Evolutionary conservation across 2,329 filamentous ascomycete species (phyloP), one percentile per base, ranked within the genome.

Genomic region (Alternaria gansuensis): DNA sequence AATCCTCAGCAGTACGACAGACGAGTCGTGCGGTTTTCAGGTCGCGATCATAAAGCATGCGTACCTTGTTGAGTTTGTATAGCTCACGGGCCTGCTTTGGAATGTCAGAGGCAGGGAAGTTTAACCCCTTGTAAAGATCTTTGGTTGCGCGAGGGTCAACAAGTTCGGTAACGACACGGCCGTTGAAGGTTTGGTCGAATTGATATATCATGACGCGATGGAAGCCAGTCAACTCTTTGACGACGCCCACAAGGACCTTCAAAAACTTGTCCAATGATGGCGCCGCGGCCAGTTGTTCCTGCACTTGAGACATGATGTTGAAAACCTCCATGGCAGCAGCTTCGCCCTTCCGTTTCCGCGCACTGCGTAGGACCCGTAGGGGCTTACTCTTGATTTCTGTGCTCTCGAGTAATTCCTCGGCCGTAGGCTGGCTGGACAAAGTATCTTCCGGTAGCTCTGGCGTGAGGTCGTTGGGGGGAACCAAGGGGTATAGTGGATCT

Each of bases 141-240:
- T 89, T 88, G 0, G 92, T 94, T 31, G 89, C 87, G 17, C 86
- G 82, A 1, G 91, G 90, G 73, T 97, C 91, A 8, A 96, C 90
- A 10, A 96, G 81, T 74, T 97, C 93, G 0, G 92, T 92, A 4
- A 96, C 92, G 1, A 96, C 92, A 55, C 90, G 88, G 17, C 92
- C 93, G 68, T 96, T 96, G 82, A 90, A 95, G 1, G 83, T 78
- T 4, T 87, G 82, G 74, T 97, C 93, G 64, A 97, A 97, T 75
- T 96, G 92, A 70, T 96, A 97, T 2, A 97, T 85, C 91, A 97
- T 93, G 46, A 96, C 91, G 11, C 93, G 90, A 72, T 96, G 93
- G 64, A 97, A 97, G 0, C 93, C 92, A 0, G 92, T 96, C 48
- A 97, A 75, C 71, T 97, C 93, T 72, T 96, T 96, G 33, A 96